Conservation (phyloP, 1,284 basidiomycete genomes). For the Grifola frondosa region DNA sequence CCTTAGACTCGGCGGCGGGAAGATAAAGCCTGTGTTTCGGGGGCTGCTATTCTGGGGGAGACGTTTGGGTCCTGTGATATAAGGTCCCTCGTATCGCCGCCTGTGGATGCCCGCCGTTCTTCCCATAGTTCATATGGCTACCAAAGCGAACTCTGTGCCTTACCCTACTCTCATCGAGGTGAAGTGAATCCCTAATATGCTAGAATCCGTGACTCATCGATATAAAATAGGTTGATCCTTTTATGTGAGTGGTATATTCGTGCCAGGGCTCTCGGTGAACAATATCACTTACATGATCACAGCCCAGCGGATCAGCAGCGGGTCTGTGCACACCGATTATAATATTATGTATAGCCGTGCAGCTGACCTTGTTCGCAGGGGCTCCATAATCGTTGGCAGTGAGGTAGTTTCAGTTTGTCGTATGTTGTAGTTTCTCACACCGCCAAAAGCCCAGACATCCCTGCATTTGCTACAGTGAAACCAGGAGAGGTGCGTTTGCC, state of each 20-base stretch:
- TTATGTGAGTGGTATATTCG: constrained; percentile 51
- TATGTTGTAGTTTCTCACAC: background rate
- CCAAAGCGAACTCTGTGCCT: constrained; percentile 23
- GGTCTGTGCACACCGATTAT: no score
- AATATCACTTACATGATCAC: background rate
- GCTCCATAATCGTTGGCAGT: constrained; percentile 76
- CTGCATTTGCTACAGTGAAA: constrained; percentile 61
- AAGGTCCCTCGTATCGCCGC: no score
- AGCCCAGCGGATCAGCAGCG: constrained; percentile 66
- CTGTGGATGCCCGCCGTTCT: no score
- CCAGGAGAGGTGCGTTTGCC: constrained; percentile 52
- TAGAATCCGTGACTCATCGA: background rate
- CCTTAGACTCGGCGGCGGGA: no score
- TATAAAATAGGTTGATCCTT: constrained; percentile 53
- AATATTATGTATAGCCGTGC: background rate
- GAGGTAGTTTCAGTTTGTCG: constrained; percentile 28
- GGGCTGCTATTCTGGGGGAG: no score
- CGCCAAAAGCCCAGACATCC: constrained; percentile 59
- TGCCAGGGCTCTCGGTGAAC: no score
- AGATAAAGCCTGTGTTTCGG: no score
- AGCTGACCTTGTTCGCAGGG: constrained; percentile 38
- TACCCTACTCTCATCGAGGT: constrained; percentile 34
- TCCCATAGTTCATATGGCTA: no score
- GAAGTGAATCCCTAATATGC: no score
- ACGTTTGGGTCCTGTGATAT: no score